These are phyloP conservation scores for Gossypium longicalyx DNA, from an alignment of 345 rosid species.

Conservation along the genomic window DNA sequence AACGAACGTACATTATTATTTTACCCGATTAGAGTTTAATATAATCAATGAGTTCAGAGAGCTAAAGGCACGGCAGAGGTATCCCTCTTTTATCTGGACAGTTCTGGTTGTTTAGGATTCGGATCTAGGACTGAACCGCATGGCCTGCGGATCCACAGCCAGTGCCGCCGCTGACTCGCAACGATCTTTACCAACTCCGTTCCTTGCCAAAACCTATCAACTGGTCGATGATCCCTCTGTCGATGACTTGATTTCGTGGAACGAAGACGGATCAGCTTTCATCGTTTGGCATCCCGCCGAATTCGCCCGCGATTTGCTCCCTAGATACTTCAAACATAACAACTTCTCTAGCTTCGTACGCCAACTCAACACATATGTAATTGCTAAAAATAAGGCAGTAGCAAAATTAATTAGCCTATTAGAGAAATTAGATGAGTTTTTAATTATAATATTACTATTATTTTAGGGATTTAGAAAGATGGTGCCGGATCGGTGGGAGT, in stretches of 20 bases:
- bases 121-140: constrained; percentile 34
- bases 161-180: constrained; percentile 50
- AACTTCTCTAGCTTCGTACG: constrained; percentile 96
- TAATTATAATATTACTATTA: not conserved
- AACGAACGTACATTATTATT: constrained; percentile 1
- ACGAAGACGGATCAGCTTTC: constrained; percentile 80
- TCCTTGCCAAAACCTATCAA: constrained; percentile 77
- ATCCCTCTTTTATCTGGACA: not conserved
- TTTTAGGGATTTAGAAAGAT: constrained; percentile 84
- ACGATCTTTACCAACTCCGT: constrained; percentile 86
- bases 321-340: constrained; percentile 89
- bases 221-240: constrained; percentile 73
- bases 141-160: constrained; percentile 58
- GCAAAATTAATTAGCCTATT: not conserved
- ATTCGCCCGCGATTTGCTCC: constrained; percentile 88
- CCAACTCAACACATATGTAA: constrained; percentile 92
- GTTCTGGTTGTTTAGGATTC: constrained; percentile 19
- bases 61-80: not conserved
- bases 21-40: not conserved
- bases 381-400: constrained; percentile 11
- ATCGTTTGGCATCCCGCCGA: constrained; percentile 95
- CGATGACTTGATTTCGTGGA: constrained; percentile 84
- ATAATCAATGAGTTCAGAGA: not conserved
- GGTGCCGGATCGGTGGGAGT: constrained; percentile 96
- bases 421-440: not conserved